These are phyloP conservation scores for Spiromastix sp. DNA, from an alignment of 2,329 filamentous ascomycete genomes.

Conservation along the genomic window DNA sequence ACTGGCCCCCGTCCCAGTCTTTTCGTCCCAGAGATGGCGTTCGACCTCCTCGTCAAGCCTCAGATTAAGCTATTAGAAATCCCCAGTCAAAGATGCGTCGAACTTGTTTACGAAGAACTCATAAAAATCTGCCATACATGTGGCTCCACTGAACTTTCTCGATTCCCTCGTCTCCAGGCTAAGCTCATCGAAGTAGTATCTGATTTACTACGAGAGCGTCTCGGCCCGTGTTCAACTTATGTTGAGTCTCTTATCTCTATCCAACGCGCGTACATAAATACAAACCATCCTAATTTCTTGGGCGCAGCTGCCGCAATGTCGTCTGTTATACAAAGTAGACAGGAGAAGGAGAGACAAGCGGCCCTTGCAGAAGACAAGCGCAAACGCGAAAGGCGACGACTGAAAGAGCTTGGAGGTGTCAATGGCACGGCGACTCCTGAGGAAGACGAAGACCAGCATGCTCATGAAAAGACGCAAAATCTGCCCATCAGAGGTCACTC, in stretches of 20 bases:
- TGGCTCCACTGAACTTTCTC: constrained; percentile 82
- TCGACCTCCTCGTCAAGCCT: constrained; percentile 93
- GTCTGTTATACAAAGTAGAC: constrained; percentile 86
- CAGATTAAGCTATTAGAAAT: constrained; percentile 96
- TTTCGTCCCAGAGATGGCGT: constrained; percentile 95
- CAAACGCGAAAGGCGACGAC: constrained; percentile 68
- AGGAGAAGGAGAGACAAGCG: constrained; percentile 81
- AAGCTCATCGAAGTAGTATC: constrained; percentile 98
- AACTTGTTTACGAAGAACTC: constrained; percentile 95
- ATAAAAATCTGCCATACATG: constrained; percentile 99
- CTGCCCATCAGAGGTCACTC: constrained; percentile 52
- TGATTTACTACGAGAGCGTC: constrained; percentile 80
- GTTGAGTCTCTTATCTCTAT: constrained; percentile 97
- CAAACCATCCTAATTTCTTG: constrained; percentile 97
- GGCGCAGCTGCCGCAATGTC: constrained; percentile 96
- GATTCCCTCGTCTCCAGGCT: constrained; percentile 85
- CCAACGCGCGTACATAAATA: constrained; percentile 97
- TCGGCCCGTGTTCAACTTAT: constrained; percentile 81
- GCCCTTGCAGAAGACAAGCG: constrained; percentile 74
- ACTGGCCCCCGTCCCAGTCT: constrained; percentile 90
- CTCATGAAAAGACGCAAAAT: constrained; percentile 30
- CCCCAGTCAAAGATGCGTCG: constrained; percentile 90
- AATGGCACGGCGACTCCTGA: constrained; percentile 64
- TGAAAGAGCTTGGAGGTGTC: constrained; percentile 68
- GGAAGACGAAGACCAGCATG: constrained; percentile 47